A percentile compares a stretch with the other conserved stretches of the same genome.
Evolutionary conservation across 2,329 filamentous ascomycete species (phyloP).

Genomic region (Byssochlamys sp.): DNA sequence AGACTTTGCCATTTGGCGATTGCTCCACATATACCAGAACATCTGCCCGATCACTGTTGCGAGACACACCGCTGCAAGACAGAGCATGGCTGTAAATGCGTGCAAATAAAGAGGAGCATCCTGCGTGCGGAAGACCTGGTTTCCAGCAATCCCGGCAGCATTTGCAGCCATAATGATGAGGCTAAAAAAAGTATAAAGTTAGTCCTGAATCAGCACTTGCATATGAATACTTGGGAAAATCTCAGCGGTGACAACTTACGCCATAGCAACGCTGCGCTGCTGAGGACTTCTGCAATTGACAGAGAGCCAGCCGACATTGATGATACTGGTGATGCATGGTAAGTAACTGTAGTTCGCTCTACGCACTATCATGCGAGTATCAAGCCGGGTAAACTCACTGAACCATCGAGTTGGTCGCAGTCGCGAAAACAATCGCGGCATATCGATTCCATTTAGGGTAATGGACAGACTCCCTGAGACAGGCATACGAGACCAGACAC

Average conservation of each 20-base stretch:
- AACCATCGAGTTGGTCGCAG: constrained; percentile 25
- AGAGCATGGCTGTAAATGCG: constrained; percentile 4
- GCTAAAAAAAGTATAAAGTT: constrained; percentile 7
- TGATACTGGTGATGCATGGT: constrained; percentile 13
- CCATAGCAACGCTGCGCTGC: constrained; percentile 51
- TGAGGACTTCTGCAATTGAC: constrained; percentile 48
- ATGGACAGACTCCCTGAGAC: constrained; percentile 19
- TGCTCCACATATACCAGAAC: background rate
- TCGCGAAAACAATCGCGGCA: constrained; percentile 18
- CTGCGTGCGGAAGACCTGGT: constrained; percentile 5
- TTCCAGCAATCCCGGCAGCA: constrained; percentile 6
- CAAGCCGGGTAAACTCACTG: constrained; percentile 19
- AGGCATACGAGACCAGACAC: constrained; percentile 30
- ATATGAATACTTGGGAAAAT: background rate
- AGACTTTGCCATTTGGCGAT: background rate
- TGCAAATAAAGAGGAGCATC: constrained; percentile 6
- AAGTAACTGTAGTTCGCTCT: constrained; percentile 3
- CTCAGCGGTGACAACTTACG: constrained; percentile 27
- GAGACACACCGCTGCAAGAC: constrained; percentile 3
- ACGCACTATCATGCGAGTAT: background rate
- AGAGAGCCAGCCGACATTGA: constrained; percentile 54
- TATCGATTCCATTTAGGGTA: constrained; percentile 20
- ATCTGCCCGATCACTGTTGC: constrained; percentile 2
- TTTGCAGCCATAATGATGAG: constrained; percentile 53
- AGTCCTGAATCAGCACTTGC: background rate